These are phyloP conservation scores for Mycena indigotica DNA, from an alignment of 768 basidiomycete species.

Conservation along the genomic window DNA sequence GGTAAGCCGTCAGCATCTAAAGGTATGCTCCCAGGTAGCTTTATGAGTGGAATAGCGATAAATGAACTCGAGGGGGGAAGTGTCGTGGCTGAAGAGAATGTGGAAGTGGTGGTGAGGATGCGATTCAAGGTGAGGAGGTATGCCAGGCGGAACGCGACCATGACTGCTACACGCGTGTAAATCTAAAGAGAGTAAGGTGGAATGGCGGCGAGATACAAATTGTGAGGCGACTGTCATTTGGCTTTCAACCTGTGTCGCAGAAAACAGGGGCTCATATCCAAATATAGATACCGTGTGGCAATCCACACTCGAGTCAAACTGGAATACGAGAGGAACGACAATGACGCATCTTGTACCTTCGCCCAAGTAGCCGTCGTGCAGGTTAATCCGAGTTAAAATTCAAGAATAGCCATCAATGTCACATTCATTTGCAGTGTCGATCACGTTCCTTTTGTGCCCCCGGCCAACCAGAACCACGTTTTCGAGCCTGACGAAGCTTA, in stretches of 20 bases:
- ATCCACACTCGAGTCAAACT: no score
- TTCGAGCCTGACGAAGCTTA: not conserved
- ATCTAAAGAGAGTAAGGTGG: not conserved
- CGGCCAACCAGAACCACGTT: not conserved
- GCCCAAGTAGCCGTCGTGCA: no score
- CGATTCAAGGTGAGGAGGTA: not conserved
- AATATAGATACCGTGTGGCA: no score
- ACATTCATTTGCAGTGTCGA: no score
- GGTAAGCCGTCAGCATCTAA: slow-evolving; percentile 10
- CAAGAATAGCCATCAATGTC: no score
- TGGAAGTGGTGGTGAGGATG: not conserved
- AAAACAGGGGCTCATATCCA: no score
- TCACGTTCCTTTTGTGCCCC: not conserved
- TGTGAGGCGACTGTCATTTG: no score
- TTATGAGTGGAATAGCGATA: slow-evolving; percentile 26
- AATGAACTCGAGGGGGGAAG: not conserved
- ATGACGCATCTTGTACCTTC: no score
- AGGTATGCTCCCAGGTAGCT: not conserved
- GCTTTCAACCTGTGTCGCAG: no score
- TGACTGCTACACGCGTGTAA: not conserved
- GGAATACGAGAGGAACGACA: no score
- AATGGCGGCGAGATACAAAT: not conserved
- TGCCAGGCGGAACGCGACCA: not conserved
- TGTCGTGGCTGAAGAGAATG: no score
- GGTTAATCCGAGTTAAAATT: no score